Conservation (phyloP, 2,329 filamentous ascomycete species). For the Penicillium brevicompactum region DNA sequence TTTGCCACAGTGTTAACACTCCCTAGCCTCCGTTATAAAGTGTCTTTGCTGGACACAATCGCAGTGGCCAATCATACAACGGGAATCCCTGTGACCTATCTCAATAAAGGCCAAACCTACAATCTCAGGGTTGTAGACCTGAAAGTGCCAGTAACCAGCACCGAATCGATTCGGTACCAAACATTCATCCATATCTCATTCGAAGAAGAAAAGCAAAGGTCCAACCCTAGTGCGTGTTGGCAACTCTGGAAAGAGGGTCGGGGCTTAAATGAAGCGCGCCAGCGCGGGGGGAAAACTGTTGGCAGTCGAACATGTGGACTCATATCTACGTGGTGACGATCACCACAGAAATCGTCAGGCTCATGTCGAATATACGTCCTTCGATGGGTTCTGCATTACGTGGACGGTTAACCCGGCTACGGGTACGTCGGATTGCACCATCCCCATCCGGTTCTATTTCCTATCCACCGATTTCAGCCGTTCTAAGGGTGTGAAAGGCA, state of each 20-base stretch:
- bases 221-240: slow-evolving; percentile 81
- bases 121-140: slow-evolving; percentile 83
- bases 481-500: slow-evolving; percentile 97
- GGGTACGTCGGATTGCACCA: slow-evolving; percentile 72
- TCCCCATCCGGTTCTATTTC: slow-evolving; percentile 96
- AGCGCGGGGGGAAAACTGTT: slow-evolving; percentile 88
- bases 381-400: slow-evolving; percentile 89
- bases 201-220: slow-evolving; percentile 84
- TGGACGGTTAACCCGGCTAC: slow-evolving; percentile 70
- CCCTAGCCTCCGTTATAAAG: slow-evolving; percentile 77
- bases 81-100: slow-evolving; percentile 96
- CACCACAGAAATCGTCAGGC: slow-evolving; percentile 63
- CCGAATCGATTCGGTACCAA: slow-evolving; percentile 71
- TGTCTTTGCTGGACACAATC: slow-evolving; percentile 87
- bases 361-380: slow-evolving; percentile 75
- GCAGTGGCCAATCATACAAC: slow-evolving; percentile 86
- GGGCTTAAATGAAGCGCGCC: slow-evolving; percentile 93
- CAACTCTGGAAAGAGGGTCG: slow-evolving; percentile 94
- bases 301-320: slow-evolving; percentile 89
- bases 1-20: background rate
- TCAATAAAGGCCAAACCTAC: no score
- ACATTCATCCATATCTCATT: slow-evolving; percentile 93
- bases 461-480: slow-evolving; percentile 98
- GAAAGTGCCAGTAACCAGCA: slow-evolving; percentile 59
- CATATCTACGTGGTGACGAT: slow-evolving; percentile 55